Percentiles rank a stretch among this genome's conserved stretches.
Conservation (phyloP, 2,329 filamentous ascomycete genomes). For the Orbilia ellipsospora region DNA sequence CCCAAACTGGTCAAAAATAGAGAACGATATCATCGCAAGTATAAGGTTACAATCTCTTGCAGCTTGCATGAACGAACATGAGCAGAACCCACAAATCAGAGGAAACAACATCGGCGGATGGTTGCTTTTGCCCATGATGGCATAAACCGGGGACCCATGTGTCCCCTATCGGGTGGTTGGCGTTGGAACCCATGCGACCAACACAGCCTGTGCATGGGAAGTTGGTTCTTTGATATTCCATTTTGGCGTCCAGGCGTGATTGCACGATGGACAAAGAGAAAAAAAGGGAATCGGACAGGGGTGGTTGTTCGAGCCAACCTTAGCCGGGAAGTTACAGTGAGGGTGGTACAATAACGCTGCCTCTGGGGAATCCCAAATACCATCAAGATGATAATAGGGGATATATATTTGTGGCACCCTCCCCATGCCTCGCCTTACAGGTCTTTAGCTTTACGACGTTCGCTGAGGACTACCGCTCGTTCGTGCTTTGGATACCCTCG, state of each 20-base stretch:
- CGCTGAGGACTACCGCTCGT: constrained; percentile 46
- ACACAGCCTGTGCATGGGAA: constrained; percentile 40
- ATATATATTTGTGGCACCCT: constrained; percentile 35
- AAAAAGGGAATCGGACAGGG: constrained; percentile 24
- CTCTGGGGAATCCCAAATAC: not conserved
- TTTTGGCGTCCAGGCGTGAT: not conserved
- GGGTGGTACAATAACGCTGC: constrained; percentile 21
- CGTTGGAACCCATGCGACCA: constrained; percentile 35
- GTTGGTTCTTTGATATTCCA: constrained; percentile 9
- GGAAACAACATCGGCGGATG: constrained; percentile 13
- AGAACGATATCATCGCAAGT: constrained; percentile 47
- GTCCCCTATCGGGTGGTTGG: constrained; percentile 28
- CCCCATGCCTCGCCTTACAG: constrained; percentile 9
- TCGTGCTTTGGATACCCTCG: constrained; percentile 48
- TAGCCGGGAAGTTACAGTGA: constrained; percentile 29
- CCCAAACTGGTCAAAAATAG: constrained; percentile 21
- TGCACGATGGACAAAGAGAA: constrained; percentile 18
- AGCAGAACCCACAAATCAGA: constrained; percentile 41
- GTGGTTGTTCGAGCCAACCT: constrained; percentile 5
- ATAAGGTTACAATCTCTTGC: constrained; percentile 43
- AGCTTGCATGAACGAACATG: constrained; percentile 30
- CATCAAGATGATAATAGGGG: constrained; percentile 12
- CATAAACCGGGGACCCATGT: constrained; percentile 37
- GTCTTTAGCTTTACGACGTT: constrained; percentile 27
- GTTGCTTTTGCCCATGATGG: constrained; percentile 20